Base-by-base conservation (phyloP, 2,329 filamentous ascomycete genomes). In the Ophiostoma populinum region DNA sequence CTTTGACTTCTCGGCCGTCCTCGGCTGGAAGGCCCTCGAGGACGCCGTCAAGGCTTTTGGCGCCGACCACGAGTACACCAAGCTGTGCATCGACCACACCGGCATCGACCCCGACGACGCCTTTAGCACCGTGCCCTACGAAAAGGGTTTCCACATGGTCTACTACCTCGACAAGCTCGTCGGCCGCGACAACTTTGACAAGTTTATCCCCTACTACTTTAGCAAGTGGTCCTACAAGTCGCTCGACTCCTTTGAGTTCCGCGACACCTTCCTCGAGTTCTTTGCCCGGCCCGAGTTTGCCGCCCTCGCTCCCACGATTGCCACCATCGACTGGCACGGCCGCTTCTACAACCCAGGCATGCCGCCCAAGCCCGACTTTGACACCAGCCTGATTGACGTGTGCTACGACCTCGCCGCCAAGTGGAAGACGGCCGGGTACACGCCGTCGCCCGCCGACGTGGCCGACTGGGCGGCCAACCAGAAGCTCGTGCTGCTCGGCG, bases 201-300 rank as follows among this genome's bases (percentile, higher is more conserved):
- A 75, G 47, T 98, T 95, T 56, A 94, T 95, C 49, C 85, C 86
- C 12, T 75, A 93, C 55, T 94, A 95, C 61, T 95, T 95, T 54
- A 74, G 67, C 20, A 81, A 70, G 25, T 95, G 79, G 70, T 75
- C 80, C 38, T 70, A 71, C 50, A 87, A 85, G 55, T 93, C 83
- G 2, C 67, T 98, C 7, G 85, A 94, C 56, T 92, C 82, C 2
- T 92, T 80, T 47, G 82, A 95, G 49, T 98, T 98, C 68, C 92
- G 87, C 53, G 64, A 77, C 33, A 92, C 82, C 1, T 75, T 94
- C 35, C 53, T 93, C 24, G 70, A 80, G 43, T 95, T 93, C 63
- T 95, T 94, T 55, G 61, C 67, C 40, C 58, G 57, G 3, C 58
- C 68, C 2, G 67, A 65, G 18, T 80, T 92, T 48, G 57, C 66